phyloP scores from a whole-genome alignment of 148 eudicot genomes.

The Amaranthus hypochondriacus region DNA sequence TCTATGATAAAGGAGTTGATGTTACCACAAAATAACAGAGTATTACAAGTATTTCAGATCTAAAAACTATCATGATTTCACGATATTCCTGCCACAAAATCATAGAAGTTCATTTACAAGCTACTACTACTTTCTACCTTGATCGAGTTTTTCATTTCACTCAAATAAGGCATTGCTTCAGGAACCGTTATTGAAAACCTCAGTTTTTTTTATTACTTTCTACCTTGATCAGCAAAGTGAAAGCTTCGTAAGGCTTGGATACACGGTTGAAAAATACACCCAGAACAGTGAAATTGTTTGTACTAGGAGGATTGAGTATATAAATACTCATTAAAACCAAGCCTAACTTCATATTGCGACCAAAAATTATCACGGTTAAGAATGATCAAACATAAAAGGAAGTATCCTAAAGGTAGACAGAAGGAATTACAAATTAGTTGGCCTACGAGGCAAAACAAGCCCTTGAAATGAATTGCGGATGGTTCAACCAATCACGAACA shows the following conservation, averaged over 20 bases:
- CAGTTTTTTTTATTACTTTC: too few relatives aligned
- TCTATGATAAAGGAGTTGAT: too few relatives aligned
- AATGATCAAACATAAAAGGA: not conserved
- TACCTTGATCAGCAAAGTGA: conserved; percentile 10
- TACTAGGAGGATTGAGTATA: not conserved
- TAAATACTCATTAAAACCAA: not conserved
- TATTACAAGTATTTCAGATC: too few relatives aligned
- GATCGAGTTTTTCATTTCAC: not conserved
- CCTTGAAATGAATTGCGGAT: conserved; percentile 10
- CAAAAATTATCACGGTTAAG: conserved; percentile 5
- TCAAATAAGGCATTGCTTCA: too few relatives aligned
- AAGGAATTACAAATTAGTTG: conserved; percentile 11
- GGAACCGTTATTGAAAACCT: too few relatives aligned
- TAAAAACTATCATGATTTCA: not conserved
- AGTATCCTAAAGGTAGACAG: conserved; percentile 5
- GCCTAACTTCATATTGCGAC: conserved; percentile 14
- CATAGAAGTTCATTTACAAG: not conserved
- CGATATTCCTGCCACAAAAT: not conserved
- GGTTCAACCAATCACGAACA: not conserved
- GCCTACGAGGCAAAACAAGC: conserved; percentile 12
- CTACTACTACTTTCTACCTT: not conserved
- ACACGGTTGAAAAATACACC: conserved; percentile 8
- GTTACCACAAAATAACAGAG: too few relatives aligned
- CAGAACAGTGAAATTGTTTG: not conserved
- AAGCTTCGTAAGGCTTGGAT: conserved; percentile 10